Evolutionary conservation across 2,329 filamentous ascomycete genomes (phyloP), one percentile per base, ranked within the genome.

Genomic region (Clonostachys chloroleuca): DNA sequence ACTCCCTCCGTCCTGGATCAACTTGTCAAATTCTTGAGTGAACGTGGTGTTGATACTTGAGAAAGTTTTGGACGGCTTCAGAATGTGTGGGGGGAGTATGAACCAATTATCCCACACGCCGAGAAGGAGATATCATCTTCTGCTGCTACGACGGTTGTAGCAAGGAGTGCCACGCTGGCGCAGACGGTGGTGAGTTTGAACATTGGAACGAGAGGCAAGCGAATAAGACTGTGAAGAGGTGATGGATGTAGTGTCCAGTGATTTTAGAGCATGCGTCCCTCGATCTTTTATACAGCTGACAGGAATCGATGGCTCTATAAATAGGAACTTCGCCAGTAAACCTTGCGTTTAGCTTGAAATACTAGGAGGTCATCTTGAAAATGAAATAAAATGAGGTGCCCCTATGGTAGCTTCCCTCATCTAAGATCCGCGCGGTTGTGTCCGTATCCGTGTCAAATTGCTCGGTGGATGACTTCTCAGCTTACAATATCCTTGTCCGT

Each of bases 91-190:
- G 3, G 50, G 18, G 6, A 55, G 44, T 56, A 56, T 6, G 48
- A 45, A 40, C 48, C 42, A 3, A 58, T 40, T 0, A 58, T 40
- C 3, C 54, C 51, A 12, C 55, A 58, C 24, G 55, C 49, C 18
- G 54, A 50, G 42, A 53, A 56, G 34, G 43, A 9, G 12, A 36
- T 37, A 13, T 42, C 40, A 14, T 18, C 13, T 14, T 17, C 30
- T 8, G 36, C 36, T 7, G 36, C 36, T 18, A 39, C 17, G 12
- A 39, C 34, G 7, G 47, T 17, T 36, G 20, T 34, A 8, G 42
- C 16, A 34, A 42, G 34, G 16, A 35, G 24, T 3, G 9, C 24
- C 24, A 10, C 8, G 24, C 24, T 10, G 24, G 24, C 9, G 24
- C 24, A 30, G 24, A 30, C 10, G 6, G 24, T 10, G 24, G 24